These are phyloP conservation scores for Phialophora tarda DNA, from an alignment of 2,329 filamentous ascomycete genomes.

Conservation along the genomic window DNA sequence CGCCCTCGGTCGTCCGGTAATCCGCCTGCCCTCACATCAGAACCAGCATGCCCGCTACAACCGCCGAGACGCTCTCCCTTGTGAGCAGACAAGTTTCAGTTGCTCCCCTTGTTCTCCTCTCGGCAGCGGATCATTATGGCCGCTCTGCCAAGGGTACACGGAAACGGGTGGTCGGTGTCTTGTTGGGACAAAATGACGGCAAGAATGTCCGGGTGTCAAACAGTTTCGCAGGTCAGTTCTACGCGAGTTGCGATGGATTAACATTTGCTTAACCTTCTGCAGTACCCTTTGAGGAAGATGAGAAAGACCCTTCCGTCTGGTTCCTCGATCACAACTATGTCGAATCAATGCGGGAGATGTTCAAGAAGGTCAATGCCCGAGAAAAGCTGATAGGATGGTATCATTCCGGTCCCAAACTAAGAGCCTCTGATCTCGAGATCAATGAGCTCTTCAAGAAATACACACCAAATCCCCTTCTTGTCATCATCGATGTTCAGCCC, in stretches of 20 bases:
- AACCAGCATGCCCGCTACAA: conserved; percentile 90
- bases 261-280: conserved; percentile 33
- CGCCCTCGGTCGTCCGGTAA: neutral
- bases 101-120: conserved; percentile 95
- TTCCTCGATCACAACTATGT: conserved; percentile 99
- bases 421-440: conserved; percentile 96
- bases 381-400: conserved; percentile 99
- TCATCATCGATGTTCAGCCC: conserved; percentile 98
- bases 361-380: conserved; percentile 99
- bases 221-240: conserved; percentile 85
- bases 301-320: conserved; percentile 98
- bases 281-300: conserved; percentile 99
- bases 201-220: conserved; percentile 97
- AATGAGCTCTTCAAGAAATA: conserved; percentile 99
- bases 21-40: neutral
- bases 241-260: neutral
- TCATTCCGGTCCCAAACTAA: conserved; percentile 94
- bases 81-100: conserved; percentile 95
- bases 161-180: conserved; percentile 88
- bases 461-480: conserved; percentile 91
- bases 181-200: conserved; percentile 94
- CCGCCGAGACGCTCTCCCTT: conserved; percentile 92
- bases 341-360: conserved; percentile 99
- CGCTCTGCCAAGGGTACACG: conserved; percentile 87
- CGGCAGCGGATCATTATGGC: conserved; percentile 97